phyloP scores from a whole-genome alignment of 495 filamentous ascomycete species.

The Trichoderma gamsii region DNA sequence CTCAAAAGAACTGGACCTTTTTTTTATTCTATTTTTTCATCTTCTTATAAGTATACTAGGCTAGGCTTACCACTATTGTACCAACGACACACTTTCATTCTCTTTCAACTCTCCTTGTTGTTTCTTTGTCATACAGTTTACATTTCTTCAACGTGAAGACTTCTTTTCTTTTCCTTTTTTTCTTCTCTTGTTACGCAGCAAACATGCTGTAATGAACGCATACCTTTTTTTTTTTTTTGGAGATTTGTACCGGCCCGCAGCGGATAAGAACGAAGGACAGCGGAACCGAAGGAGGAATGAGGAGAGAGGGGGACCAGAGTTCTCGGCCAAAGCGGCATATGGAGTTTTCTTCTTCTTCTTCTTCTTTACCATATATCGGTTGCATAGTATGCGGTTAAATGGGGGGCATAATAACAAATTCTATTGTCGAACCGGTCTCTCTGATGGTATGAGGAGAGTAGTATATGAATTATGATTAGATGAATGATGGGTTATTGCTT shows the following conservation, averaged over 20 bases:
- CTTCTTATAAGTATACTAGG: constrained; percentile 29
- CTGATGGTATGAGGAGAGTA: neutral
- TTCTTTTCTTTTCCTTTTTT: neutral
- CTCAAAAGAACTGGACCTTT: constrained; percentile 17
- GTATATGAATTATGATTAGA: neutral
- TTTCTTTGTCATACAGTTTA: constrained; percentile 24
- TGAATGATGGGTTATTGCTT: neutral
- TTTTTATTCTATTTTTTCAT: constrained; percentile 15
- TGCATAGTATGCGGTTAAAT: constrained; percentile 13
- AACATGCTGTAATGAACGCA: neutral
- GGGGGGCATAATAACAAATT: constrained; percentile 6
- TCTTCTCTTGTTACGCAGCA: neutral
- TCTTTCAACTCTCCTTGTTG: constrained; percentile 21
- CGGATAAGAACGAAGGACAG: neutral
- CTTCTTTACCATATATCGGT: constrained; percentile 15
- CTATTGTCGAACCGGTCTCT: neutral
- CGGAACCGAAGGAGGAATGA: neutral
- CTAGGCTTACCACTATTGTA: constrained; percentile 22
- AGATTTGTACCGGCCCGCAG: neutral
- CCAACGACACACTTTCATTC: constrained; percentile 25
- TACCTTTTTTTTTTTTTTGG: neutral
- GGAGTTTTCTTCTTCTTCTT: constrained; percentile 20
- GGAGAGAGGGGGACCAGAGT: neutral
- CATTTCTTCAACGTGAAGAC: constrained; percentile 11
- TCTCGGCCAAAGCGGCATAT: constrained; percentile 9